phyloP scores from a whole-genome alignment of 148 eudicot genomes.

The Fagopyrum homotropicum region DNA sequence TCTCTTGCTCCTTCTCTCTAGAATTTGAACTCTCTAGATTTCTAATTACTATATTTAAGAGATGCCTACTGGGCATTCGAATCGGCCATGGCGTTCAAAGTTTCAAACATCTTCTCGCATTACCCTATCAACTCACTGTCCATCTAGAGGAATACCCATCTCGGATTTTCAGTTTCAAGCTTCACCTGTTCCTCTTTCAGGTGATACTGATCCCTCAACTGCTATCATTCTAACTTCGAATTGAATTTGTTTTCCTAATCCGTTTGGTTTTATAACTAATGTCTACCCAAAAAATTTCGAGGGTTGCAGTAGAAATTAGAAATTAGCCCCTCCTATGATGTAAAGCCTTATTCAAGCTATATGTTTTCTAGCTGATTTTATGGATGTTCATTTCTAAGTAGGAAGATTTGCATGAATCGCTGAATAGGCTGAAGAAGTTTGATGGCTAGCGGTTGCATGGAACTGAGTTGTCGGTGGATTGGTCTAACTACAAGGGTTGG shows the following conservation, averaged over 20 bases:
- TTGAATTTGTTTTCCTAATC: not conserved
- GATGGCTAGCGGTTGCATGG: conserved; percentile 1
- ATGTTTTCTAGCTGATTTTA: not conserved
- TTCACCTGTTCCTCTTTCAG: conserved; percentile 9
- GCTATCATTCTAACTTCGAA: not conserved
- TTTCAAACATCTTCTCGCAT: conserved; percentile 1
- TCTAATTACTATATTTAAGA: not conserved
- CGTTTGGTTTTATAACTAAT: not conserved
- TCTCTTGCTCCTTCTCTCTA: not conserved
- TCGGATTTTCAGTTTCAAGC: conserved; percentile 10
- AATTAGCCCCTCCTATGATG: not conserved
- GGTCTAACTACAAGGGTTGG: not conserved
- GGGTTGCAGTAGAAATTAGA: not conserved
- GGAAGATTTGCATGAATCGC: not conserved
- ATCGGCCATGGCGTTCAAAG: conserved; percentile 11
- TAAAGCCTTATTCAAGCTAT: not conserved
- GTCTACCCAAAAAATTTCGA: not conserved
- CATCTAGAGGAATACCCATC: conserved; percentile 9
- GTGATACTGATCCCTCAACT: not conserved
- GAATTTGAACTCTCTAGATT: not conserved
- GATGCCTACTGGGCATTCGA: conserved; percentile 5
- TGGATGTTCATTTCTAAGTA: not conserved
- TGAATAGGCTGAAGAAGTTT: not conserved
- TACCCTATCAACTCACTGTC: not conserved
- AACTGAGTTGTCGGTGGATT: conserved; percentile 3